Evolutionary conservation across 768 basidiomycete species (phyloP).

Genomic region (Mycena vulgaris): DNA sequence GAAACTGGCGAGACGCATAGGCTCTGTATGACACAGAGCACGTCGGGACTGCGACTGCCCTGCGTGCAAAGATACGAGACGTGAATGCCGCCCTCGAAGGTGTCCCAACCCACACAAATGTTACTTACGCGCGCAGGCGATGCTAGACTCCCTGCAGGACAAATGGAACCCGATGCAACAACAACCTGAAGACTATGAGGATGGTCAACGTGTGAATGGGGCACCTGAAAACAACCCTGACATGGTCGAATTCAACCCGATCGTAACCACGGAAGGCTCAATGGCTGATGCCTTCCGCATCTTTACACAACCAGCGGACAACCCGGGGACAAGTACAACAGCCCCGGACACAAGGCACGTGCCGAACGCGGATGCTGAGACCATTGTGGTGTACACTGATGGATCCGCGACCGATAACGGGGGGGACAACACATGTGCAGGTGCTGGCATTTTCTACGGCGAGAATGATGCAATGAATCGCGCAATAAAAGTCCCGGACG

Average conservation of each 20-base stretch:
- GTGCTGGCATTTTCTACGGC: not conserved
- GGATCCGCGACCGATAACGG: not conserved
- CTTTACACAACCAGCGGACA: not conserved
- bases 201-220: not conserved
- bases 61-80: not conserved
- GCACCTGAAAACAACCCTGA: not conserved
- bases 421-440: not conserved
- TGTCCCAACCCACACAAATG: not conserved
- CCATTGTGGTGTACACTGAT: not conserved
- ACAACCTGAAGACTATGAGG: not conserved
- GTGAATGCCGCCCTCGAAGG: not conserved
- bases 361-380: not conserved
- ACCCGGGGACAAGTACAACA: not conserved
- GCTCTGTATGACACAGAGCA: not conserved
- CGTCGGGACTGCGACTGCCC: not conserved
- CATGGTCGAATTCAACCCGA: not conserved
- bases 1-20: not conserved
- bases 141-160: not conserved
- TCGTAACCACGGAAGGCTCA: not conserved
- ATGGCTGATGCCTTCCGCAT: not conserved
- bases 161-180: not conserved
- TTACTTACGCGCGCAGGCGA: not conserved
- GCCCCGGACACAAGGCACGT: not conserved
- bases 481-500: not conserved
- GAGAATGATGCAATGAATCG: not conserved